Evolutionary conservation across 129 eudicot species (phyloP).

Genomic region (Helianthus annuus): HanXRQr2.0-SUNRISE NC_035435.2:174632248-174632747

Average conservation of each 20-base stretch:
- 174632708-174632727: too few relatives aligned
- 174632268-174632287: background rate
- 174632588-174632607: background rate
- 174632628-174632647: too few relatives aligned
- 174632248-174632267: background rate
- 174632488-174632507: slow-evolving; percentile 4
- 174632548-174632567: background rate
- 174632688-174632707: too few relatives aligned
- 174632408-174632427: slow-evolving; percentile 38
- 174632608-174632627: too few relatives aligned
- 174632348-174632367: slow-evolving; percentile 4
- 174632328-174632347: slow-evolving; percentile 14
- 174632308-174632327: slow-evolving; percentile 4
- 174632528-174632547: slow-evolving; percentile 23
- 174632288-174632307: background rate
- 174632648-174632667: too few relatives aligned
- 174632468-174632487: slow-evolving; percentile 24
- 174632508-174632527: slow-evolving; percentile 22
- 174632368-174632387: slow-evolving; percentile 4
- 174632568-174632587: background rate
- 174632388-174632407: slow-evolving; percentile 27
- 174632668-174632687: too few relatives aligned
- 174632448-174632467: slow-evolving; percentile 34
- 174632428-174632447: slow-evolving; percentile 38
- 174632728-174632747: too few relatives aligned